Conservation (phyloP, 345 rosid species). For the Lepidium africanum region DNA sequence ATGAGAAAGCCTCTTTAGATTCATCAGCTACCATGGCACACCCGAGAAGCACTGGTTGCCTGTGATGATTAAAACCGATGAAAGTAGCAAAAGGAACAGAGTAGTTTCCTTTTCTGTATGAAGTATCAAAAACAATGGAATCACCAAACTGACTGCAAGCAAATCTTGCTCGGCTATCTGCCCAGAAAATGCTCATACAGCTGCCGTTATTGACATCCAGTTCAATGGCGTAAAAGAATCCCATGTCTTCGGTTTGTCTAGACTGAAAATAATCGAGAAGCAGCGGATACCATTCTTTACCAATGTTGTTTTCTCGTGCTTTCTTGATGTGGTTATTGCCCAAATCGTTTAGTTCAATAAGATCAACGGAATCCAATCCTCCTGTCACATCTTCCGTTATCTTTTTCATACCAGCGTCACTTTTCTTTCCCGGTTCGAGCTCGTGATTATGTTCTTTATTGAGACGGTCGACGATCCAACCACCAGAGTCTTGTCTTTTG, state of each 20-base stretch:
- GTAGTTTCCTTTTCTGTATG: slow-evolving; percentile 54
- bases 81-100: slow-evolving; percentile 74
- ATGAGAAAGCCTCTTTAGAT: slow-evolving; percentile 55
- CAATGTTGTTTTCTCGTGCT: slow-evolving; percentile 43
- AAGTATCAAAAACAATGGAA: slow-evolving; percentile 60
- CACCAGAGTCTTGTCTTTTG: slow-evolving; percentile 70
- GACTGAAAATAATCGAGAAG: slow-evolving; percentile 71
- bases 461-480: slow-evolving; percentile 82
- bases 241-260: slow-evolving; percentile 74
- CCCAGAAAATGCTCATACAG: slow-evolving; percentile 80
- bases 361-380: slow-evolving; percentile 43
- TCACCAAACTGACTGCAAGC: slow-evolving; percentile 87
- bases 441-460: slow-evolving; percentile 78
- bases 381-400: slow-evolving; percentile 41
- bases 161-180: slow-evolving; percentile 83
- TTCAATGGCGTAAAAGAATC: slow-evolving; percentile 72
- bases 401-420: slow-evolving; percentile 41
- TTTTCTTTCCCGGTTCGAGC: slow-evolving; percentile 40
- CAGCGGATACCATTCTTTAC: slow-evolving; percentile 62
- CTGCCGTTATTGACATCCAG: slow-evolving; percentile 45
- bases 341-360: slow-evolving; percentile 32
- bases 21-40: slow-evolving; percentile 74
- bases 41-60: slow-evolving; percentile 81
- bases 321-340: slow-evolving; percentile 23
- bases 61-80: slow-evolving; percentile 83